Evolutionary conservation across 495 filamentous ascomycete genomes (phyloP), one percentile per base, ranked within the genome.

Genomic region (Hapsidospora chrysogenum): DNA sequence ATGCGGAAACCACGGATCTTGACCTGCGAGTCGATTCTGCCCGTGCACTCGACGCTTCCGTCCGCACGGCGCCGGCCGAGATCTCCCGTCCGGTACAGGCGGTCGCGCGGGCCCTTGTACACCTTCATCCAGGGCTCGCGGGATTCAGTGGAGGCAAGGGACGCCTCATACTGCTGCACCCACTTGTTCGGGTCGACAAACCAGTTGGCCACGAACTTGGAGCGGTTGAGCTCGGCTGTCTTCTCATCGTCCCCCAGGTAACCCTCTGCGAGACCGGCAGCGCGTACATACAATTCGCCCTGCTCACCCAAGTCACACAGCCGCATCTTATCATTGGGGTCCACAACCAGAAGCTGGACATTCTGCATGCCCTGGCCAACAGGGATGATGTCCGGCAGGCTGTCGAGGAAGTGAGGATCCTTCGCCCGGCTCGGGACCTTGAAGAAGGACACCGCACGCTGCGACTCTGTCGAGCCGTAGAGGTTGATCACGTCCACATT

Each of bases 1-100:
- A 87, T 82, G 36, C 80, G 61, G 62, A 87, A 87, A 3, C 81
- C 81, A 37, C 80, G 72, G 40, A 87, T 87, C 57, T 85, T 86
- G 41, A 85, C 74, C 44, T 87, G 81, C 41, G 80, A 64, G 49
- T 87, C 81, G 11, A 70, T 76, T 36, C 81, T 66, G 11, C 80
- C 80, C 31, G 64, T 61, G 44, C 66, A 75, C 40, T 75, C 73
- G 13, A 80, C 71, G 43, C 71, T 70, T 38, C 81, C 82, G 39
- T 69, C 58, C 1, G 64, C 59, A 28, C 61, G 66, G 42, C 76
- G 80, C 29, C 72, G 55, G 7, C 77, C 79, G 3, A 84, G 59
- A 51, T 82, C 78, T 33, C 78, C 79, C 31, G 67, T 77, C 21
- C 76, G 57, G 44, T 87, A 86, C 29, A 87, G 52, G 16, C 82